phyloP scores from a whole-genome alignment of 768 basidiomycete genomes.

The Cantharellus cinnabarinus region DNA sequence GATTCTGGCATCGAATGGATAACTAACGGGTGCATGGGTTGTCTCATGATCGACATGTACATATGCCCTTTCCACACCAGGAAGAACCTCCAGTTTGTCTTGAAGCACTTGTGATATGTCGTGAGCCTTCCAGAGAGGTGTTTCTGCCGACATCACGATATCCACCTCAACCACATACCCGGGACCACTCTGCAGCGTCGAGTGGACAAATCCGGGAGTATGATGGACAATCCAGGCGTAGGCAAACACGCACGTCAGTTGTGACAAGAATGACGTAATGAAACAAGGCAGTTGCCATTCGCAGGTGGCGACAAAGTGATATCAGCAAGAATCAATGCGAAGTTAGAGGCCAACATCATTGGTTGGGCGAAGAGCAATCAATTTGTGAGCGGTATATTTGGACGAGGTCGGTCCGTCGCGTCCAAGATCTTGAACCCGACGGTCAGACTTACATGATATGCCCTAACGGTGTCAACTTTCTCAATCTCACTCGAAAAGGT shows the following conservation, averaged over 20 bases:
- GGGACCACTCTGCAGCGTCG: conserved; percentile 2
- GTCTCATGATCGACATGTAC: conserved; percentile 92
- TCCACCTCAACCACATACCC: conserved; percentile 90
- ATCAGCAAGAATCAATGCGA: neutral
- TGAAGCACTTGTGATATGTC: conserved; percentile 69
- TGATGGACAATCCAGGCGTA: too few relatives aligned
- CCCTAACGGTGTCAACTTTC: conserved; percentile 77
- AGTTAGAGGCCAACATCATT: neutral
- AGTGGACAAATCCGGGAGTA: too few relatives aligned
- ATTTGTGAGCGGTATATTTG: too few relatives aligned
- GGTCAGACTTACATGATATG: conserved; percentile 52
- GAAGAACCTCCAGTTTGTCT: conserved; percentile 73
- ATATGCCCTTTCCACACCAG: conserved; percentile 82
- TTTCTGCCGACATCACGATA: conserved; percentile 76
- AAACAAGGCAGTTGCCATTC: neutral
- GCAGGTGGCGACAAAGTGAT: neutral
- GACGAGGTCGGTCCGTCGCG: too few relatives aligned
- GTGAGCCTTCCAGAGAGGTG: conserved; percentile 72
- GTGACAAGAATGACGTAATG: too few relatives aligned
- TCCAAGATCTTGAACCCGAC: too few relatives aligned
- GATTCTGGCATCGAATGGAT: too few relatives aligned
- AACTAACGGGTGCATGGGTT: conserved; percentile 44
- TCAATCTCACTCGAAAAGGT: conserved; percentile 78
- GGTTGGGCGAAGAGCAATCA: too few relatives aligned
- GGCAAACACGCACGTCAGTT: too few relatives aligned